Evolutionary conservation across 208 protist species (phyloP).

Genomic region (Pavlovales sp.): DNA sequence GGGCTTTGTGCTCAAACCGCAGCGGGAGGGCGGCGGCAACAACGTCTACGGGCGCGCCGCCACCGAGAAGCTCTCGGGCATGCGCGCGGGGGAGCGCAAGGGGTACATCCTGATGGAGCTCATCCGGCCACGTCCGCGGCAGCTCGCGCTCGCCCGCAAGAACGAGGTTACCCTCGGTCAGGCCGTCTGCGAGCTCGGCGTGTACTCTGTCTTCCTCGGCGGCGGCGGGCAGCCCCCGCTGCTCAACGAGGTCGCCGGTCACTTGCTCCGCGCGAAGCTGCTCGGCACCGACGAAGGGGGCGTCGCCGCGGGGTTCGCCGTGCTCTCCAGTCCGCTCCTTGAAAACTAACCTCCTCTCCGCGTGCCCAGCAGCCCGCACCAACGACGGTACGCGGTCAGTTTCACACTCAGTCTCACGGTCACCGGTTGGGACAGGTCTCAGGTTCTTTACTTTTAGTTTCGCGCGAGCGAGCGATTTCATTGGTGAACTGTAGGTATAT

Average conservation of each 20-base stretch:
- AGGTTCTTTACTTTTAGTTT: too few species aligned
- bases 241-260: conserved; percentile 6
- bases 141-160: neutral
- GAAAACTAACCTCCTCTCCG: neutral
- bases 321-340: conserved; percentile 17
- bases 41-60: conserved; percentile 16
- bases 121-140: neutral
- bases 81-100: conserved; percentile 4
- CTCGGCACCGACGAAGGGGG: conserved; percentile 27
- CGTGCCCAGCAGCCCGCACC: too few species aligned
- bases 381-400: too few species aligned
- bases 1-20: conserved; percentile 41
- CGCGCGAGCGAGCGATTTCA: too few species aligned
- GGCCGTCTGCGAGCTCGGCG: conserved; percentile 21
- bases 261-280: conserved; percentile 26
- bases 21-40: conserved; percentile 44
- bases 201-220: conserved; percentile 6
- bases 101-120: conserved; percentile 32
- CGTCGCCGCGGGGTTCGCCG: conserved; percentile 10
- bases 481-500: too few species aligned
- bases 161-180: neutral
- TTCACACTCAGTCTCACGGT: too few species aligned
- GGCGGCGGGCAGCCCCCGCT: neutral
- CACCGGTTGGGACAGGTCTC: too few species aligned
- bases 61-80: neutral